These are phyloP conservation scores for Tylopilus vinaceipallidus DNA, from an alignment of 768 basidiomycete genomes.

Conservation along the genomic window DNA sequence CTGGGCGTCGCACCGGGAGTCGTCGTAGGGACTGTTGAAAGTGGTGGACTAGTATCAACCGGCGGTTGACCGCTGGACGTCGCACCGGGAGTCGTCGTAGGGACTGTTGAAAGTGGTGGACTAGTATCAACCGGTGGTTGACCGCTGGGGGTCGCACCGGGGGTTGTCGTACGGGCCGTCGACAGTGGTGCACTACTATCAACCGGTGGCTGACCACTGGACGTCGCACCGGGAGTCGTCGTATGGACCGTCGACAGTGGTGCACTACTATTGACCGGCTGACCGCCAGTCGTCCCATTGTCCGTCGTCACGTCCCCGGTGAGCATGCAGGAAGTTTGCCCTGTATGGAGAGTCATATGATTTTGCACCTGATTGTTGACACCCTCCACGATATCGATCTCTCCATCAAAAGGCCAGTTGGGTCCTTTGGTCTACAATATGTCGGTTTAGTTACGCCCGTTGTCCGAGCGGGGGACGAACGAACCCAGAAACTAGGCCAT, in stretches of 20 bases:
- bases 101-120: too few species aligned
- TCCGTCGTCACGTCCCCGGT: background rate
- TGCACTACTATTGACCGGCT: background rate
- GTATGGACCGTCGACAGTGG: background rate
- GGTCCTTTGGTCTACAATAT: slow-evolving; percentile 42
- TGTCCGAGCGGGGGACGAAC: background rate
- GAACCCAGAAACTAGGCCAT: slow-evolving; percentile 59
- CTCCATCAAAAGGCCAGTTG: slow-evolving; percentile 52
- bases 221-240: too few species aligned
- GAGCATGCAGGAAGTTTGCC: slow-evolving; percentile 31
- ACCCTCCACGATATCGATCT: slow-evolving; percentile 76
- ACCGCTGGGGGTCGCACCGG: too few species aligned
- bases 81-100: too few species aligned
- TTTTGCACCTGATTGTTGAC: slow-evolving; percentile 58
- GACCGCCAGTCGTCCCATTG: background rate
- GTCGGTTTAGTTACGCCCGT: background rate
- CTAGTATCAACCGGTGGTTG: too few species aligned
- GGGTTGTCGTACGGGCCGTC: too few species aligned
- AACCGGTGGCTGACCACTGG: too few species aligned
- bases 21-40: too few species aligned
- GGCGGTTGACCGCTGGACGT: too few species aligned
- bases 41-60: too few species aligned
- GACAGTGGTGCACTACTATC: background rate
- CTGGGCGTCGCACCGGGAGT: too few species aligned
- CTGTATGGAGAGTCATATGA: slow-evolving; percentile 65